A percentile compares a stretch with the other conserved stretches of the same genome.
Conservation (phyloP, 2,329 filamentous ascomycete genomes). For the Ophiosphaerella herpotricha region DNA sequence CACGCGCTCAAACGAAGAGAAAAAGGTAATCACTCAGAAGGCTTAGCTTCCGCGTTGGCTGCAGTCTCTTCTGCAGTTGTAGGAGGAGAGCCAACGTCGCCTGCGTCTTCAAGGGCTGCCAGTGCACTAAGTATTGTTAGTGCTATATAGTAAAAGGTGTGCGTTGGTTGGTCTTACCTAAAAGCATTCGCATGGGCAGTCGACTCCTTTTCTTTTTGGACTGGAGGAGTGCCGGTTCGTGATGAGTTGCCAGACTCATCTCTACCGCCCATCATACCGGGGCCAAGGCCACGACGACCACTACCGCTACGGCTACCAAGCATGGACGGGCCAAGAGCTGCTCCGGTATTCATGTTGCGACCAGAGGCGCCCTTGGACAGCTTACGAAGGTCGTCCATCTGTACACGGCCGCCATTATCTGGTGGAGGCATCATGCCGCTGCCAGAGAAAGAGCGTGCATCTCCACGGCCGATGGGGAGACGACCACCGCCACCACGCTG, state of each 20-base stretch:
- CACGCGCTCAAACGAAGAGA: slow-evolving; percentile 39
- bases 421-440: slow-evolving; percentile 71
- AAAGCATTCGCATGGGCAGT: slow-evolving; percentile 83
- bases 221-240: slow-evolving; percentile 84
- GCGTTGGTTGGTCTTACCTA: slow-evolving; percentile 66
- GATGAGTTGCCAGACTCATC: slow-evolving; percentile 89
- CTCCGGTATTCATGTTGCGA: slow-evolving; percentile 61
- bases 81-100: slow-evolving; percentile 66
- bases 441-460: slow-evolving; percentile 81
- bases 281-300: slow-evolving; percentile 75
- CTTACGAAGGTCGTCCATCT: slow-evolving; percentile 87
- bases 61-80: slow-evolving; percentile 56
- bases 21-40: slow-evolving; percentile 46
- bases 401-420: slow-evolving; percentile 78
- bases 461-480: slow-evolving; percentile 76
- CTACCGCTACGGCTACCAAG: slow-evolving; percentile 91
- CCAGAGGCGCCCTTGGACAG: slow-evolving; percentile 65
- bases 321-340: slow-evolving; percentile 76
- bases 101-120: slow-evolving; percentile 61
- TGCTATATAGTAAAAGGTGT: background rate
- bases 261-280: slow-evolving; percentile 68
- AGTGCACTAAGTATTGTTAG: slow-evolving; percentile 53
- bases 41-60: slow-evolving; percentile 35
- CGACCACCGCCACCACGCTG: slow-evolving; percentile 71
- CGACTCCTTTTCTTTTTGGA: slow-evolving; percentile 65